These are phyloP conservation scores for Globisporangium okanoganense DNA, from an alignment of 352 stramenopile genomes.

Conservation along the genomic window DNA sequence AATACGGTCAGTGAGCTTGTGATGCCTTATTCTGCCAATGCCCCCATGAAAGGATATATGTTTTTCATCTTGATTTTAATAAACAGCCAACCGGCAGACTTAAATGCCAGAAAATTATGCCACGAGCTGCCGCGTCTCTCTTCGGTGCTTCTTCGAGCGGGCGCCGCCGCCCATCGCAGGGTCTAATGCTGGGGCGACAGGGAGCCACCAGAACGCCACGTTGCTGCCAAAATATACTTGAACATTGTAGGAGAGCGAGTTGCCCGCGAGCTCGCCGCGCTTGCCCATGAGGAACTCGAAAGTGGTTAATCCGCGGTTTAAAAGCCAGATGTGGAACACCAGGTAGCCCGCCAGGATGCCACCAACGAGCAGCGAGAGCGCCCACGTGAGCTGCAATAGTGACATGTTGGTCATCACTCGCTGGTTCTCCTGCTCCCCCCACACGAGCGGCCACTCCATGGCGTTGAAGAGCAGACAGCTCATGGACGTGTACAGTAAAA, in stretches of 20 bases:
- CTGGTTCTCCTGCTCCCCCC: not conserved
- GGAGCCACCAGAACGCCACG: constrained; percentile 51
- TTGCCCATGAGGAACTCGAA: constrained; percentile 65
- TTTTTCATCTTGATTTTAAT: not conserved
- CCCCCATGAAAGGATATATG: not conserved
- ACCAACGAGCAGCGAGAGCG: constrained; percentile 49
- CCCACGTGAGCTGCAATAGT: constrained; percentile 43
- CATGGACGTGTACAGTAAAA: constrained; percentile 68
- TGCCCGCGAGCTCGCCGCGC: constrained; percentile 43
- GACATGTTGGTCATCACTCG: constrained; percentile 17
- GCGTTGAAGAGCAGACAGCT: constrained; percentile 58
- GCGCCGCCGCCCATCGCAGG: constrained; percentile 20
- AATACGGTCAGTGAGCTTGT: not conserved
- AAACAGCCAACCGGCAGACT: not conserved
- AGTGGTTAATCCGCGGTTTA: constrained; percentile 62
- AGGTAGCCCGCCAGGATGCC: constrained; percentile 65
- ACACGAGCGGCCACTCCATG: constrained; percentile 33
- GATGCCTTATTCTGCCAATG: not conserved
- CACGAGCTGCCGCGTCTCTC: constrained; percentile 42
- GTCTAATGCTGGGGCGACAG: constrained; percentile 39
- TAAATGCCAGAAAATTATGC: constrained; percentile 22
- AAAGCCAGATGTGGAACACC: constrained; percentile 70
- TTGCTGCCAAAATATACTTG: constrained; percentile 66
- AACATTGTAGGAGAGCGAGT: constrained; percentile 43
- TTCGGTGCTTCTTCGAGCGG: constrained; percentile 6